Percentiles rank a stretch among this genome's conserved stretches.
phyloP scores from a whole-genome alignment of 441 rosid genomes.

The Erysimum cheiri region DNA sequence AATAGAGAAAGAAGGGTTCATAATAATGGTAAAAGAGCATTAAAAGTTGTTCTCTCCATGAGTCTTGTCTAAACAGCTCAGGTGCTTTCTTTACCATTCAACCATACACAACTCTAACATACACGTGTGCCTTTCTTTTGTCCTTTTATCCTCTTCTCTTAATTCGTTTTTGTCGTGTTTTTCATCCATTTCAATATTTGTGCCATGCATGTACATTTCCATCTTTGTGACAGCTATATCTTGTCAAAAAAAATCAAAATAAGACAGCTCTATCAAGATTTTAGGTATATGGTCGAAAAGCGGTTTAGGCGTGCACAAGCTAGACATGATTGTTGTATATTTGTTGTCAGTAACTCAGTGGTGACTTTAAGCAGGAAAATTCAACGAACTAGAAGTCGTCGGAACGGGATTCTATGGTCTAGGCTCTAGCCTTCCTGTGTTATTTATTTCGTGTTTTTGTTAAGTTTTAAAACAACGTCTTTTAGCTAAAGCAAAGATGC shows the following conservation, averaged over 20 bases:
- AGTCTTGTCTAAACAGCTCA: conserved; percentile 50
- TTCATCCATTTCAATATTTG: conserved; percentile 6
- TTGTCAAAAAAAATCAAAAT: not conserved
- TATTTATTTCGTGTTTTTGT: not conserved
- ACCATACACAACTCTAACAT: conserved; percentile 47
- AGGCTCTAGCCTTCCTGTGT: not conserved
- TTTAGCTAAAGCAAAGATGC: not conserved
- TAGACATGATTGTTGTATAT: not conserved
- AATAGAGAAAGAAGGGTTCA: conserved; percentile 8
- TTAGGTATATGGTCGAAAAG: not conserved
- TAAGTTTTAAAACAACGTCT: not conserved
- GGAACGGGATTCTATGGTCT: not conserved
- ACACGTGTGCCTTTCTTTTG: conserved; percentile 42
- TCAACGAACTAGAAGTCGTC: not conserved
- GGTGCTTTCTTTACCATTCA: conserved; percentile 42
- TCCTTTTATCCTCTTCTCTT: conserved; percentile 33
- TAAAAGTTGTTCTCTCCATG: conserved; percentile 45
- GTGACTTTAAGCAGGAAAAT: not conserved
- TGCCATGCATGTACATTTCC: conserved; percentile 24
- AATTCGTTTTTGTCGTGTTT: conserved; percentile 41
- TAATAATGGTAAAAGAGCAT: conserved; percentile 7
- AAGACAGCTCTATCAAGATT: conserved; percentile 14
- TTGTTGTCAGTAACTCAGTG: not conserved
- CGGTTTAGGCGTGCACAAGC: not conserved
- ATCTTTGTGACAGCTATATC: not conserved